These are phyloP conservation scores for Dactylonectria estremocensis DNA, from an alignment of 2,329 filamentous ascomycete species.

Conservation along the genomic window DNA sequence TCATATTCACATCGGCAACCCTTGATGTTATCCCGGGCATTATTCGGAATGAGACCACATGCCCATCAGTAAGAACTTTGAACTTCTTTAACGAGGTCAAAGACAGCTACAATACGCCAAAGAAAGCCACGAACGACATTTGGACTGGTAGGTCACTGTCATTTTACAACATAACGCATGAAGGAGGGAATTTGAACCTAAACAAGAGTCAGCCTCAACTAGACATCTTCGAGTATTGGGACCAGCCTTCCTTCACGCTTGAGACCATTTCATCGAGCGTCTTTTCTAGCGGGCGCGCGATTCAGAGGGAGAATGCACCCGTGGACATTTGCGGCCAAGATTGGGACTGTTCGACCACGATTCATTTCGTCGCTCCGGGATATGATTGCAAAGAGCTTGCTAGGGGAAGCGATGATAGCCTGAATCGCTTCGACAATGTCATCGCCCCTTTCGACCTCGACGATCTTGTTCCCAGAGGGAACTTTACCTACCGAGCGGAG, in stretches of 20 bases:
- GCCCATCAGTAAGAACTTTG: constrained; percentile 38
- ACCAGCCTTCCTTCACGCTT: neutral
- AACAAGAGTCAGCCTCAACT: constrained; percentile 13
- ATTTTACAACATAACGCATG: neutral
- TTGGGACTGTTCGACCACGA: constrained; percentile 42
- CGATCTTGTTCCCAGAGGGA: constrained; percentile 30
- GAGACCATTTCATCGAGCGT: neutral
- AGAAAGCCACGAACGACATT: neutral
- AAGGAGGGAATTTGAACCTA: neutral
- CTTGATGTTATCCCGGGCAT: constrained; percentile 29
- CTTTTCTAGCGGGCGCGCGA: neutral
- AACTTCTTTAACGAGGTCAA: constrained; percentile 41
- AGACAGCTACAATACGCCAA: neutral
- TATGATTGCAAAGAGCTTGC: constrained; percentile 41
- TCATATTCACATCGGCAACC: constrained; percentile 42
- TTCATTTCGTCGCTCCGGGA: constrained; percentile 41
- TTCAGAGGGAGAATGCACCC: constrained; percentile 26
- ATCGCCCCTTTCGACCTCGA: constrained; percentile 37
- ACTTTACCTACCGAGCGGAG: constrained; percentile 33
- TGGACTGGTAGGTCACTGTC: neutral
- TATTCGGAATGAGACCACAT: constrained; percentile 19
- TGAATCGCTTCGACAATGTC: constrained; percentile 26
- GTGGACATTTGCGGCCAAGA: constrained; percentile 33
- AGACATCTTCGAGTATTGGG: constrained; percentile 25
- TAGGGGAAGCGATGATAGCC: neutral